phyloP scores from a whole-genome alignment of 768 basidiomycete species.

The Naganishia friedmannii region DNA sequence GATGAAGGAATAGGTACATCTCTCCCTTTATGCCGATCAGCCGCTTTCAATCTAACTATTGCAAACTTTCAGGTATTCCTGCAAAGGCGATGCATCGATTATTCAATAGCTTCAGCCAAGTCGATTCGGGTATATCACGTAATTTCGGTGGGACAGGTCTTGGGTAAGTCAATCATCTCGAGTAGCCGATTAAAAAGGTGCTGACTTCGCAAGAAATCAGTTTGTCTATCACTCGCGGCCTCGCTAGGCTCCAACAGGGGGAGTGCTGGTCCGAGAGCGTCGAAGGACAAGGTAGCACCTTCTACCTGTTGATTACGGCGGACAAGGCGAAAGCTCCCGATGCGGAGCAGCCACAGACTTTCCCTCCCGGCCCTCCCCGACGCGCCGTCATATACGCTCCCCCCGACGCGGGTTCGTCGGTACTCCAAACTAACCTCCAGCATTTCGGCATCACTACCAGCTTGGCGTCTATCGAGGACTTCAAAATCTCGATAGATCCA shows the following conservation, averaged over 20 bases:
- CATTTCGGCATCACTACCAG: background rate
- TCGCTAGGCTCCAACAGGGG: constrained; percentile 42
- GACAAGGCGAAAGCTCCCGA: background rate
- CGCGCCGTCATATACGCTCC: background rate
- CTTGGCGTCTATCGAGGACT: background rate
- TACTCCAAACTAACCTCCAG: background rate
- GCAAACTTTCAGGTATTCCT: constrained; percentile 31
- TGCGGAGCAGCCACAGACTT: background rate
- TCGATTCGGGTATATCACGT: constrained; percentile 41
- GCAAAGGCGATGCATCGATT: constrained; percentile 42
- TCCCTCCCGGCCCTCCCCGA: background rate
- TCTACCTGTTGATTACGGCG: constrained; percentile 38
- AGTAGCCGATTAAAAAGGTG: background rate
- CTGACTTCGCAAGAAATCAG: constrained; percentile 17
- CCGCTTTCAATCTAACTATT: background rate
- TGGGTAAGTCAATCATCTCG: constrained; percentile 25
- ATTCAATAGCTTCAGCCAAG: constrained; percentile 42
- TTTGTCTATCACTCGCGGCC: constrained; percentile 40
- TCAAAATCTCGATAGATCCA: background rate
- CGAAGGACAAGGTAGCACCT: constrained; percentile 42
- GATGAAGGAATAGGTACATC: constrained; percentile 44
- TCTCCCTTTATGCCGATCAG: background rate
- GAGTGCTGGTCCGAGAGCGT: constrained; percentile 41
- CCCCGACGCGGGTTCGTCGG: background rate
- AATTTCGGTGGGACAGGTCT: constrained; percentile 40